Evolutionary conservation across 176 grass and related monocot genomes (phyloP), one percentile per base, ranked within the genome.

Genomic region (Oryza australiensis): DNA sequence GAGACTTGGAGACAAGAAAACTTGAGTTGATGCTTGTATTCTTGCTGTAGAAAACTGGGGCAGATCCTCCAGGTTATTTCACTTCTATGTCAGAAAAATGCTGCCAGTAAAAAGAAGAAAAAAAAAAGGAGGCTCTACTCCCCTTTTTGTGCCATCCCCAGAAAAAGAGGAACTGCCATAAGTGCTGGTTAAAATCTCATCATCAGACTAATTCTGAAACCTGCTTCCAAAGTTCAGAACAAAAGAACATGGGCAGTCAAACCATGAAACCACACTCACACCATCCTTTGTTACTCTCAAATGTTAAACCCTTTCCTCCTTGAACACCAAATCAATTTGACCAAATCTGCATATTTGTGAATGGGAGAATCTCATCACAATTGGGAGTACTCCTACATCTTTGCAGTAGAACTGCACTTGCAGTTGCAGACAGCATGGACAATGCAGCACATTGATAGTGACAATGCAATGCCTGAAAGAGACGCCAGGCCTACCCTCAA

Each of bases 31-130:
- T 80, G 30, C 4, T 13, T 43, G 48, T 9, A 84, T 68, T 75
- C 48, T 70, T 70, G 82, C 38, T 64, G 70, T 33, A 38, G 70
- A 65, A 72, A 76, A 33, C 5, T 41, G 55, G 55, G 53, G 20
- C 55, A 60, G 12, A 81, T 55, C 30, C 30, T 40, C 33, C 20
- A 60, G 77, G 66, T 82, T 46, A 11, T 82, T 78, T 89, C 83
- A 76, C 78, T 72, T 89, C 33, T 64, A 26, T 89, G 78, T 86
- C 66, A 77, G 87, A 73, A 43, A 72, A 89, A 85, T 26, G 49
- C 51, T 23, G 28, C 13, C 70, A 53, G 28, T 60, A 24, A 30
- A 66, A 85, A 77, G 46, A 64, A 55, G 55, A 26, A 70, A 55
- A 65, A 72, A 64, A 37, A 37, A n/a, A n/a, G n/a, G n/a, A 7